Base-by-base conservation (phyloP, 176 grass and related monocot species). In the Avena atlantica region DNA sequence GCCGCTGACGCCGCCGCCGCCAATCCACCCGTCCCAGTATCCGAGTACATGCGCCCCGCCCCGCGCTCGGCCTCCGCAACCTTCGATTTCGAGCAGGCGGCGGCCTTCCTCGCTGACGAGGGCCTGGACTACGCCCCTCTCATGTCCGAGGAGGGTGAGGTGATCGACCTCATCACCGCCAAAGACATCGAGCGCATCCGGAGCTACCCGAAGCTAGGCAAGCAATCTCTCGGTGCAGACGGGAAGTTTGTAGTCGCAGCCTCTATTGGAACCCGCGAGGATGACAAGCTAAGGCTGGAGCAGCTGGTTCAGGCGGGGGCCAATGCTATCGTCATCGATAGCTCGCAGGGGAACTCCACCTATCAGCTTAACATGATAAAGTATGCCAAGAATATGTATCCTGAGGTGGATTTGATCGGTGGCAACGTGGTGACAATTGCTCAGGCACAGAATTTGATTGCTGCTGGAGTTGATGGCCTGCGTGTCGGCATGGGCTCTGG, bases 301-400 rank as follows among this genome's bases (percentile, higher is more conserved):
- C 86, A 73, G 74, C 83, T 98, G 6, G 83, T 98, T 24, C 92
- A 98, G 81, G 96, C 85, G 2, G 92, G 92, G 65, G 85, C 88
- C 48, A 98, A 98, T 34, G 92, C 92, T 5, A 79, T 98, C 0
- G 93, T 94, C 8, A 88, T 98, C 45, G 96, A 98, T 91, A 98
- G 96, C 42, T 98, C 96, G 1, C 96, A 98, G 74, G 96, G 93
- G 45, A 96, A 98, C 84, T 98, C 96, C 6, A 87, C 87, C 60
- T 98, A 96, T n/a, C 96, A 98, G 86, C 70, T 98, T 20, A 92
- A 96, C 7, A 89, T 96, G 96, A 98, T 98, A 27, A 98, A 94
- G 77, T 85, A 89, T 89, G 88, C 79, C 0, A 98, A 98, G 88
- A 90, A 76, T 68, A 83, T 82, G 85, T 96, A 88, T 12, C 87